Percentiles rank a stretch among this genome's conserved stretches.
These are phyloP conservation scores for Fusarium haematococcum DNA, from an alignment of 2,329 filamentous ascomycete species.

Conservation along the genomic window DNA sequence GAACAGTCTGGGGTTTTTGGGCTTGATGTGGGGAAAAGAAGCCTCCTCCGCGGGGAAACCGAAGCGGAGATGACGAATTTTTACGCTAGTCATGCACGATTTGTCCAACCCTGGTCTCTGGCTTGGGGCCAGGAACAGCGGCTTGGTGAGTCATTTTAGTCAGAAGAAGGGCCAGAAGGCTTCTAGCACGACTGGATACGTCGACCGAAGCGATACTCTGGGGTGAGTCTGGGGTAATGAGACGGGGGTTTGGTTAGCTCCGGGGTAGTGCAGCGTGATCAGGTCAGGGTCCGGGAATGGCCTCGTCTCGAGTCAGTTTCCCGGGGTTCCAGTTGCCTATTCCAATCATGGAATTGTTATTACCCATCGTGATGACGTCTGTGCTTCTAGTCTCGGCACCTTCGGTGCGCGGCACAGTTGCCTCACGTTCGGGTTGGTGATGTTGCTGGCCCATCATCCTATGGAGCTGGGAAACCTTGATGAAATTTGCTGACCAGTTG, in stretches of 20 bases:
- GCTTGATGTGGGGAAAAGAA: conserved; percentile 8
- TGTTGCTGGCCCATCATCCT: background rate
- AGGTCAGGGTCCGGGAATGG: background rate
- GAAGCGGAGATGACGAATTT: conserved; percentile 13
- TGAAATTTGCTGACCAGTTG: background rate
- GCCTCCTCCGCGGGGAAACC: background rate
- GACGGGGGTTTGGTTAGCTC: background rate
- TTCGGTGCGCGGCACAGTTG: background rate
- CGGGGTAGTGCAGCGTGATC: background rate
- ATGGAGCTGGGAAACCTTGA: background rate
- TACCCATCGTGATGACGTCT: background rate
- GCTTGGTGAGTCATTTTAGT: conserved; percentile 4
- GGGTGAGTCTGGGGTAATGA: background rate
- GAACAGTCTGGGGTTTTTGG: conserved; percentile 17
- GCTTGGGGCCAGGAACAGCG: conserved; percentile 5
- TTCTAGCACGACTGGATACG: background rate
- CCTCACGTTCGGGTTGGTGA: background rate
- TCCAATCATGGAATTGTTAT: background rate
- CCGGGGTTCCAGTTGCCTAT: background rate
- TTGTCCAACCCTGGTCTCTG: conserved; percentile 33
- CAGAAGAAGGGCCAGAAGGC: background rate
- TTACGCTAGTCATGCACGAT: conserved; percentile 30
- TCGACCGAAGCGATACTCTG: background rate
- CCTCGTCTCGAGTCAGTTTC: background rate
- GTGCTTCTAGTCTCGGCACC: background rate